Evolutionary conservation across 192 early-diverging fungal species (phyloP), one percentile per base, ranked within the genome.

Genomic region (Diversispora epigaea): DNA sequence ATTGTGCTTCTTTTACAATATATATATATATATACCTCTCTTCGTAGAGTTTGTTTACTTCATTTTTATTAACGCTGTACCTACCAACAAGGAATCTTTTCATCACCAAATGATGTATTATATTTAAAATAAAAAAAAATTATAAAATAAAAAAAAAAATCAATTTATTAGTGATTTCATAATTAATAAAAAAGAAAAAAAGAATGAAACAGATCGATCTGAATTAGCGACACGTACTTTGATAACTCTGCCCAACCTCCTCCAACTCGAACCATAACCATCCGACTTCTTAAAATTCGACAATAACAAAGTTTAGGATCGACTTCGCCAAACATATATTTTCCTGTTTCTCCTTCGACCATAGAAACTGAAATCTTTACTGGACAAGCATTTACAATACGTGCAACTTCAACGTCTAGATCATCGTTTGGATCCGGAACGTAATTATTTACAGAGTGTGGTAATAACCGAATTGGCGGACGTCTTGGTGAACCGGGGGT

Each of bases 211-310:
- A 4, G 17, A 17, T 43, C 14, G 4, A 65, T 47, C 8, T 15
- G 11, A 11, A 78, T 43, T 22, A 43, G 52, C 14, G 47, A 32
- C 25, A 72, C 81, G 76, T 81, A 88, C 80, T 86, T 84, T 25
- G 86, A 88, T 10, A 88, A 63, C 61, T 88, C 86, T 45, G 78
- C 82, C 88, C 88, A 89, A 57, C 88, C 89, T 71, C 89, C 89
- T 32, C 89, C 89, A 4, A 90, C 88, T 62, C 89, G 84, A 32
- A 90, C 89, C 89, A 90, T 90, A 41, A 90, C 88, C 83, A 86
- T 85, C 1, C 87, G 77, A 71, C 86, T 85, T 45, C 87, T 75
- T 52, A 90, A 67, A 47, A 89, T 86, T 68, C 88, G 88, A 52
- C 89, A 90, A 71, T 89, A 89, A 39, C 83, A 86, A 15, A 90